phyloP scores from a whole-genome alignment of 2,329 filamentous ascomycete genomes.

The Cladophialophora chaetospira region DNA sequence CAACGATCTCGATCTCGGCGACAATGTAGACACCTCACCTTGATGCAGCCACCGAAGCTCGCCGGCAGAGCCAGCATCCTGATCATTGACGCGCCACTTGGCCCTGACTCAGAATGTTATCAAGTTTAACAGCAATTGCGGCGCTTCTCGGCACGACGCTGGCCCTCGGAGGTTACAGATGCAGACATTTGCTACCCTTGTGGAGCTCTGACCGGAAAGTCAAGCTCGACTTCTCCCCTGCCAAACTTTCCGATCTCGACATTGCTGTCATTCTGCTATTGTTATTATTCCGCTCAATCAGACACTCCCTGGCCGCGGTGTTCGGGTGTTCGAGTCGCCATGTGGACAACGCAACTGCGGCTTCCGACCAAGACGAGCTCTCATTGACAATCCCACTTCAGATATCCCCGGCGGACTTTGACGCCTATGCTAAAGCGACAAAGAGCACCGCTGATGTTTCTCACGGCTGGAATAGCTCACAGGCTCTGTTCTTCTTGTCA shows the following conservation, averaged over 20 bases:
- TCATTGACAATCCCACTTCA: constrained; percentile 12
- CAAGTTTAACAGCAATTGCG: too few relatives aligned
- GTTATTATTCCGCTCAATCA: constrained; percentile 3
- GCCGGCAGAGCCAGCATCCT: too few relatives aligned
- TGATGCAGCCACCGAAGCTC: too few relatives aligned
- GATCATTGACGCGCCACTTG: too few relatives aligned
- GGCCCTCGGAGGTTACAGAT: too few relatives aligned
- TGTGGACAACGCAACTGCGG: not conserved
- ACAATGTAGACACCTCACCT: too few relatives aligned
- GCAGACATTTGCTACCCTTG: not conserved
- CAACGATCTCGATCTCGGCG: too few relatives aligned
- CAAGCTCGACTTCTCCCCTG: constrained; percentile 7
- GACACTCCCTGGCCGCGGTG: not conserved
- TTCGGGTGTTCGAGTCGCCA: not conserved
- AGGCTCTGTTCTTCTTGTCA: constrained; percentile 14
- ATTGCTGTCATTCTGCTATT: not conserved
- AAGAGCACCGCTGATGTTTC: not conserved
- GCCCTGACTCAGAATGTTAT: too few relatives aligned
- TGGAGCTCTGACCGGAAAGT: not conserved
- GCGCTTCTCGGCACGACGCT: too few relatives aligned
- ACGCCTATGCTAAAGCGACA: not conserved
- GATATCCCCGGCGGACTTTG: not conserved
- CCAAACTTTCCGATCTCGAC: not conserved
- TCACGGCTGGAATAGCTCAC: not conserved
- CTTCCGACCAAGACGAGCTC: not conserved